Evolutionary conservation across 805 yeast species (phyloP), one percentile per base, ranked within the genome.

Genomic region (Yarrowia osloensis): DNA sequence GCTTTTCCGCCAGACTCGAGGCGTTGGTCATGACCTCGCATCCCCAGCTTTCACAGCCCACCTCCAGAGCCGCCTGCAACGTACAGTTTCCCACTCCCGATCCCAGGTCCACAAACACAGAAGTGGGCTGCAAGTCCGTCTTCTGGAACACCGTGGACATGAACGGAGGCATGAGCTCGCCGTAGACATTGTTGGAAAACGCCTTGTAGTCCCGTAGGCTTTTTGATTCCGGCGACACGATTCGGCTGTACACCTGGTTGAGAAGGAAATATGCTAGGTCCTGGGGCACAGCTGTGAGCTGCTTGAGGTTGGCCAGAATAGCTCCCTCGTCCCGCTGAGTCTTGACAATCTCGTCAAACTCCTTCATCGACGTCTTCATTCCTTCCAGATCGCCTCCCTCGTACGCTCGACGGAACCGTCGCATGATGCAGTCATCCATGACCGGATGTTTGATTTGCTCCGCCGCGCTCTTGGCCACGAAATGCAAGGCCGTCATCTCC

Each of bases 21-120:
- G 97, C 96, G 70, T 88, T 87, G 19, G 83, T 84, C 96, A 92
- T 92, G 57, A 93, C 84, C 74, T 93, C 98, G 76, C 94, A 90
- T 0, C 98, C 98, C 73, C 90, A 91, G 75, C 96, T 88, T 65
- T 81, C 81, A 69, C 92, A 89, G 1, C 97, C 97, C 74, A 85
- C 86, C 72, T 92, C 97, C 39, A 93, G 76, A 0, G 97, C 91
- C 0, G 97, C 96, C 75, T 92, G 97, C 47, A 92, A 82, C 0
- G 89, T 88, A 68, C 97, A 91, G 74, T 93, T 93, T 0, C 97
- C 98, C 17, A 93, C 97, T 17, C 98, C 98, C 0, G 97, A 91
- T 0, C 98, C 98, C 26, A 93, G 80, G 77, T 93, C 98, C 69
- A 93, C 86, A 73, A 91, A 92, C n/a, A 80, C 83, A 50, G 85